Evolutionary conservation across 768 basidiomycete genomes (phyloP), one percentile per base, ranked within the genome.

Genomic region (Albatrellus ellisii): DNA sequence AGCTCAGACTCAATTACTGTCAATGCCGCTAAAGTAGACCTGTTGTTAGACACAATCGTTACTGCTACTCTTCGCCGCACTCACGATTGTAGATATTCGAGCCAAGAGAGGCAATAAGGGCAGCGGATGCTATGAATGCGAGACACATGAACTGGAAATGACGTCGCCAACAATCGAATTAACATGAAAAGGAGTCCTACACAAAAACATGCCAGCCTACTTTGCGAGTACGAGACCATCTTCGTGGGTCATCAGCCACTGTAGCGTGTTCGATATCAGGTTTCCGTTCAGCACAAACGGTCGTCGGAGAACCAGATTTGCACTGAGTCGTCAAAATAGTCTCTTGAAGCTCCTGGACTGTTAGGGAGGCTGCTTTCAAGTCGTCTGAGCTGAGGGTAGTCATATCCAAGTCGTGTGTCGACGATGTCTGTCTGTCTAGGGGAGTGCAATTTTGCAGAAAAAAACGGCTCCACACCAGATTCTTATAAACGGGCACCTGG

Each of bases 1-100:
- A 88, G 63, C 15, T 80, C 66, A 2, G 48, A 49, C 48, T 77
- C 66, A 60, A 85, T 77, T 42, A 73, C 56, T 21, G 68, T 56
- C 26, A 82, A 77, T 8, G 77, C 72, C 32, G 83, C 82, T 85
- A 44, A 36, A 22, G 26, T 26, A 21, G 3, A 24, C 27, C 7
- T 44, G 4, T 9, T 22, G 20, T 33, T 34, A 9, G n/a, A 28
- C 24, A 32, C 15, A 32, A 31, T 33, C 40, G 22, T n/a, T 20
- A 11, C 11, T 9, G 15, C 2, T 34, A 36, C 20, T n/a, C 14
- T 32, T 34, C 15, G 26, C 39, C 8, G 27, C 32, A n/a, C 69
- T 58, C 46, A 79, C 77, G 78, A 56, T 78, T 82, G 52, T 78
- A 77, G 35, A 79, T 75, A 47, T 70, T 79, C 1, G 59, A 63